These are phyloP conservation scores for Neurospora tetraspora DNA, from an alignment of 495 filamentous ascomycete genomes.

Conservation along the genomic window DNA sequence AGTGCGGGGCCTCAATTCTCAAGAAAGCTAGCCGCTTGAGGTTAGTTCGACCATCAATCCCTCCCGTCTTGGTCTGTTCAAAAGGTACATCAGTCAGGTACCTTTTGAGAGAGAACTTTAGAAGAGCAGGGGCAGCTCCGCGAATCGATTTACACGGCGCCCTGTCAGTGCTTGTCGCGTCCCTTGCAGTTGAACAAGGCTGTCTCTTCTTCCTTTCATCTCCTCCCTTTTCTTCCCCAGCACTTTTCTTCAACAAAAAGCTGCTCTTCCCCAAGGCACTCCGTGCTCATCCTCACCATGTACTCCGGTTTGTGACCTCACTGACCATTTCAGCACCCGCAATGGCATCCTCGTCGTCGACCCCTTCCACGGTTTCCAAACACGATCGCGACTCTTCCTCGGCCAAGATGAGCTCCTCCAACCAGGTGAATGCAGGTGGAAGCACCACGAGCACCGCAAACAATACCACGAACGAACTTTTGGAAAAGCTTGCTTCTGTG, in stretches of 20 bases:
- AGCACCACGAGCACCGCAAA: constrained; percentile 3
- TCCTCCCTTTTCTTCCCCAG: neutral
- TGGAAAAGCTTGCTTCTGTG: constrained; percentile 49
- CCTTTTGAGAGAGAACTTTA: neutral
- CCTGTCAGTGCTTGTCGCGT: neutral
- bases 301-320: neutral
- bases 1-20: neutral
- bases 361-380: neutral
- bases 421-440: neutral
- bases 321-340: neutral
- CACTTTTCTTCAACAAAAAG: neutral
- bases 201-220: neutral
- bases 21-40: neutral
- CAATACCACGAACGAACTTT: constrained; percentile 16
- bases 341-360: neutral
- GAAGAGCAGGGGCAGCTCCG: neutral
- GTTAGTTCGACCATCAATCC: neutral
- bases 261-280: neutral
- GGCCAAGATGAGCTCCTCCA: neutral
- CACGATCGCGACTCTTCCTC: neutral
- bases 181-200: neutral
- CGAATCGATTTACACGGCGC: neutral
- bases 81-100: neutral
- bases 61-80: neutral
- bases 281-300: neutral